Evolutionary conservation across 2,329 filamentous ascomycete species (phyloP), one percentile per base, ranked within the genome.

Genomic region (Venturia effusa): DNA sequence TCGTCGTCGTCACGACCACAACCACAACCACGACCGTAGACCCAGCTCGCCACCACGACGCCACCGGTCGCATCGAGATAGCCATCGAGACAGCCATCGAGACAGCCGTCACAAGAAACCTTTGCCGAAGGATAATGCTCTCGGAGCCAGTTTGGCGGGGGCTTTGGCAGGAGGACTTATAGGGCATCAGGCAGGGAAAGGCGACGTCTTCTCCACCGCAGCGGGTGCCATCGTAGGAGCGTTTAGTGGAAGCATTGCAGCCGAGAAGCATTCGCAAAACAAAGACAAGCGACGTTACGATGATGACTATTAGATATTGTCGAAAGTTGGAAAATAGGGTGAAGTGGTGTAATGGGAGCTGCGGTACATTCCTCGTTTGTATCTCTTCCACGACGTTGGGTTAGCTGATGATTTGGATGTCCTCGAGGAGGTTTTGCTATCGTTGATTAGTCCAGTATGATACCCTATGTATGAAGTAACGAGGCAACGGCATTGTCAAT

Each of bases 121-220:
- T 15, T 24, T 17, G 5, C 22, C 24, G 73, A 65, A 71, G 27
- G 55, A 64, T 22, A 32, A 15, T n/a, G 48, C 51, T 57, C 24
- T 64, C 22, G 62, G 54, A 27, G 62, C 55, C 19, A 64, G 62
- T 40, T 37, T 64, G n/a, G 62, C 62, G 8, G 62, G 62, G n/a
- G 62, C 62, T 7, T 19, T 64, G 19, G 62, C 62, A 22, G 62
- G 62, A 32, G 62, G 62, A 24, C 57, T 60, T 19, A 37, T 64
- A 10, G 62, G 62, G 32, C 62, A 57, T n/a, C 40, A 60, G 32
- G 32, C 51, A 32, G 62, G 62, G 24, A 64, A 64, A 24, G 62
- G 62, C 15, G 62, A 64, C 62, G 27, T 61, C 13, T 34, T 64
- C n/a, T 32, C 54, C 34, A 64, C 62, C 10, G 55, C 55, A 43